Conservation (phyloP, 129 eudicot genomes). For the Artemisia annua region DNA sequence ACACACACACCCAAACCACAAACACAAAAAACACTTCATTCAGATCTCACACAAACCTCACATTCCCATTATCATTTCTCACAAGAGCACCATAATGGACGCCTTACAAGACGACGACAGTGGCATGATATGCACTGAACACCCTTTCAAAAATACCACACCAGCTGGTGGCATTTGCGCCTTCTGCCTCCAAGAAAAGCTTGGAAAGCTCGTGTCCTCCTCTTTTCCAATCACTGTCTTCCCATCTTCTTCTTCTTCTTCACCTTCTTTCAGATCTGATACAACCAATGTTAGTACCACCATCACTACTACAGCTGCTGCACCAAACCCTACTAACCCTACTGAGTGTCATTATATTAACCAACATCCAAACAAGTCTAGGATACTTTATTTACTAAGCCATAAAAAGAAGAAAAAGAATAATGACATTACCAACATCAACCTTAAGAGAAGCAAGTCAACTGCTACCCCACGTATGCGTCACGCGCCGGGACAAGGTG, state of each 20-base stretch:
- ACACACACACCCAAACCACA: too few species aligned
- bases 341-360: slow-evolving; percentile 17
- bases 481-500: neutral
- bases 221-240: slow-evolving; percentile 60
- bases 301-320: slow-evolving; percentile 1
- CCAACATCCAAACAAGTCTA: slow-evolving; percentile 34
- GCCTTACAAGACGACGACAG: slow-evolving; percentile 71
- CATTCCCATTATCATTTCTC: slow-evolving; percentile 6
- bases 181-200: slow-evolving; percentile 87
- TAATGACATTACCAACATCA: slow-evolving; percentile 11
- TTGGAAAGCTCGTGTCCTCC: slow-evolving; percentile 88
- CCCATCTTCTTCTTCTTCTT: slow-evolving; percentile 64
- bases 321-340: neutral
- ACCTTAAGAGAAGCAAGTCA: slow-evolving; percentile 72
- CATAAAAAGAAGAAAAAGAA: slow-evolving; percentile 71
- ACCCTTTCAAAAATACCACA: slow-evolving; percentile 62
- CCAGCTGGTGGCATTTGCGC: slow-evolving; percentile 84
- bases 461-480: slow-evolving; percentile 47
- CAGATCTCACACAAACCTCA: slow-evolving; percentile 5
- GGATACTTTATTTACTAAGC: slow-evolving; percentile 53
- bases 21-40: too few species aligned
- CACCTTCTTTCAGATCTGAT: slow-evolving; percentile 68
- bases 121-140: slow-evolving; percentile 64
- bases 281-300: slow-evolving; percentile 17
- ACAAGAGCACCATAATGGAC: slow-evolving; percentile 37